These are phyloP conservation scores for Suillus hirtellus DNA, from an alignment of 768 basidiomycete genomes.

Conservation along the genomic window DNA sequence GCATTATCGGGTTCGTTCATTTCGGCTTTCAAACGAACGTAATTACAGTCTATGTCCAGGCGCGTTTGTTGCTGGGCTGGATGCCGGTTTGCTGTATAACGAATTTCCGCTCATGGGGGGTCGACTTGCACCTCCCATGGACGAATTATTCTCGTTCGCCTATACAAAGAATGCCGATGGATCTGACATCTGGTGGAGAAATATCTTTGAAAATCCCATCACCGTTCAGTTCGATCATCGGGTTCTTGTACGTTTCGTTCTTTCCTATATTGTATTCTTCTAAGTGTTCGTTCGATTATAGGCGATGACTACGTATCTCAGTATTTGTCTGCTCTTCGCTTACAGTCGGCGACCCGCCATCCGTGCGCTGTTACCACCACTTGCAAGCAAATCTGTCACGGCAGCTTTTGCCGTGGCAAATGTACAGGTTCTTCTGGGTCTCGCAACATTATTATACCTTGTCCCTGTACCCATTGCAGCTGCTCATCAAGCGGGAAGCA, in stretches of 20 bases:
- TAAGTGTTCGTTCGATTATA: slow-evolving; percentile 31
- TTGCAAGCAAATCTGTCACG: slow-evolving; percentile 50
- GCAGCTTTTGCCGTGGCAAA: slow-evolving; percentile 80
- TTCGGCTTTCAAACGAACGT: slow-evolving; percentile 3
- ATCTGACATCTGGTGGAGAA: slow-evolving; percentile 91
- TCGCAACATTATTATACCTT: slow-evolving; percentile 84
- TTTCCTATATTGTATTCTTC: neutral
- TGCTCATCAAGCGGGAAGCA: slow-evolving; percentile 93
- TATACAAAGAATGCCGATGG: slow-evolving; percentile 73
- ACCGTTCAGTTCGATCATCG: slow-evolving; percentile 98
- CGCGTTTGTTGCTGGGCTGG: slow-evolving; percentile 96
- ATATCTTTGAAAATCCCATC: slow-evolving; percentile 95
- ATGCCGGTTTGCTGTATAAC: slow-evolving; percentile 96
- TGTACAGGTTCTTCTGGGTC: slow-evolving; percentile 75
- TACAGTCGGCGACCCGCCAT: slow-evolving; percentile 54
- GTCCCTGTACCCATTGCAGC: slow-evolving; percentile 93
- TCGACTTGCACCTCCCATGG: slow-evolving; percentile 72
- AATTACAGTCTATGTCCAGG: slow-evolving; percentile 47
- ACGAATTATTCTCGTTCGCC: slow-evolving; percentile 75
- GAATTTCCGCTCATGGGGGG: slow-evolving; percentile 98
- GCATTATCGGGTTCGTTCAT: slow-evolving; percentile 77
- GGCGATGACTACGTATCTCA: slow-evolving; percentile 84
- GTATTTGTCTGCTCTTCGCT: slow-evolving; percentile 63
- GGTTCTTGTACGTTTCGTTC: slow-evolving; percentile 62
- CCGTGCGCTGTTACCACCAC: slow-evolving; percentile 55